Base-by-base conservation (phyloP, 1,284 basidiomycete species). In the Golubevia sp. region DNA sequence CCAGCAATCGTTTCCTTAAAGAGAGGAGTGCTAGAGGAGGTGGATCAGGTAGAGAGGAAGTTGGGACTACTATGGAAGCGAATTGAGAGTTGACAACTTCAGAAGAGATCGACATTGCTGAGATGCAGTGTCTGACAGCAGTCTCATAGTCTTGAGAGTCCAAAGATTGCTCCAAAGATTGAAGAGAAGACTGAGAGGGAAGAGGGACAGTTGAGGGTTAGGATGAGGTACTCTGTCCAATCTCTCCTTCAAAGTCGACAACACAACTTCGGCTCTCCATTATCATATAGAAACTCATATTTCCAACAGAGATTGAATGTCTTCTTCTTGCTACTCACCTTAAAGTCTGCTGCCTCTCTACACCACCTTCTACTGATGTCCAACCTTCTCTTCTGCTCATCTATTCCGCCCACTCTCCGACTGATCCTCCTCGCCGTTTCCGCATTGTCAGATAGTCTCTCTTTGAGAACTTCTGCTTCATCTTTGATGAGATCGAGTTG, bases 71-170 rank as follows among this genome's bases (percentile, higher is more conserved):
- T 13, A 60, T 67, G 1, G 67, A 68, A 7, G 79, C 77, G 55
- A 82, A 82, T 21, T 66, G 55, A 25, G 73, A 75, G 1, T 69
- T 59, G 8, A 77, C 61, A 44, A 82, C 68, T 1, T 59, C 68
- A 0, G 59, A 54, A 30, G 71, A 69, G 38, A 79, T 64, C 18
- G 64, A 58, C 48, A 73, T 66, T 1, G 77, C 78, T 52, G 65
- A 25, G 5, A 68, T 62, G 48, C 75, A 79, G 50, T 82, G 74
- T 58, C 59, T 60, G 4, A 74, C 71, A 6, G 75, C 74, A 38
- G 69, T 66, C 44, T 76, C 75, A 77, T 77, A 82, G 53, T 81
- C 80, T 23, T 64, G 70, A 44, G 69, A 70, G 25, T 81, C 78
- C 13, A 82, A 68, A 21, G 74, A 73, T 18, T 68, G 55, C 24